Evolutionary conservation across 139 green algal species (phyloP), one percentile per base, ranked within the genome.

Genomic region (Spirogloea muscicola): DNA sequence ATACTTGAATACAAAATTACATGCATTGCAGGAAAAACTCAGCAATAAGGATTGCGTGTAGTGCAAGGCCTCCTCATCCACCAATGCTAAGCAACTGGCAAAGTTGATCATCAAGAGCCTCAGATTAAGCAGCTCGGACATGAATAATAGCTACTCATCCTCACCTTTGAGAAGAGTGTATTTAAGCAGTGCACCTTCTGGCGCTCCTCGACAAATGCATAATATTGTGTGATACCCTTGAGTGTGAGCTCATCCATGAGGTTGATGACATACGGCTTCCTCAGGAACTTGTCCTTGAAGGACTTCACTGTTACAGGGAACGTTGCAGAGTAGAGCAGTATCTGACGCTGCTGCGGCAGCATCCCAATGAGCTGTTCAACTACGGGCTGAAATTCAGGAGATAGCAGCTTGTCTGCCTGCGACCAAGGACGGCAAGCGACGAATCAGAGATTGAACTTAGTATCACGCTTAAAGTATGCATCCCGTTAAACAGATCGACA

Each of bases 221-320:
- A 99, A 83, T 93, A 97, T 87, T 97, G 92, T 1, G 88, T 92
- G 65, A 96, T 87, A 65, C 95, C 95, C 84, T 97, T 97, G 1
- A 99, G 89, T 1, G 95, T 99, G 25, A 99, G 90, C 88, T 99
- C 93, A 59, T 98, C 94, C 95, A 99, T 99, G 5, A 98, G 85
- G 86, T 99, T 99, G 76, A 99, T 96, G 72, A 99, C 91, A 83
- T 98, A 96, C 0, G 95, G 94, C 86, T 95, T 96, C 69, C 87
- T 89, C 52, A 98, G 84, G 77, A 93, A 97, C 61, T 90, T 90
- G 77, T 98, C 94, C 78, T 96, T 97, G 84, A 99, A 99, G 42
- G 91, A 73, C 79, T 97, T 97, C 49, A 99, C 95, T 2, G 92
- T 97, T 39, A 99, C 94, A 9, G 95, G 95, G 83, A 98, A 98